phyloP scores from a whole-genome alignment of 441 rosid species.

The Jatropha podagrica region DNA sequence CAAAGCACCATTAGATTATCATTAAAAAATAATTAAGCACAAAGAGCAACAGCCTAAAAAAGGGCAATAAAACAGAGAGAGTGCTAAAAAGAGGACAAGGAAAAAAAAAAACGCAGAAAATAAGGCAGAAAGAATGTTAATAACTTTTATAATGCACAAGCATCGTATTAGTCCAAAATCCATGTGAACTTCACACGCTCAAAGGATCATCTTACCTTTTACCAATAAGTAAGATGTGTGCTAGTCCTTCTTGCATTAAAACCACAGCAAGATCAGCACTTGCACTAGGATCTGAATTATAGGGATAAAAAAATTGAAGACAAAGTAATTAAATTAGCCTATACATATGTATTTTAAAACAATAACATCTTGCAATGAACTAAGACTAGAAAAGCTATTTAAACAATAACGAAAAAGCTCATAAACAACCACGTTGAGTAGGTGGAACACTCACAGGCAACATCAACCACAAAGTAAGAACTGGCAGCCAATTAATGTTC shows the following conservation, averaged over 20 bases:
- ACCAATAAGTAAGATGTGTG: conserved; percentile 75
- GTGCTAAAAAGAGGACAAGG: background rate
- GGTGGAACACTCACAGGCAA: too few species aligned
- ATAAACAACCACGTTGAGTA: too few species aligned
- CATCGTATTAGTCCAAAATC: too few species aligned
- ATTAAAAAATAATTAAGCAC: background rate
- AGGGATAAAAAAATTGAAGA: conserved; percentile 8
- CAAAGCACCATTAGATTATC: conserved; percentile 19
- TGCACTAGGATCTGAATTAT: conserved; percentile 76
- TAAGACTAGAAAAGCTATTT: too few species aligned
- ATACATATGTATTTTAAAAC: background rate
- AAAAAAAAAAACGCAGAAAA: background rate
- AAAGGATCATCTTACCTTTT: conserved; percentile 53
- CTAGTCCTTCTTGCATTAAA: conserved; percentile 98
- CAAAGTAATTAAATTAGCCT: background rate
- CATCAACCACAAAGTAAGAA: too few species aligned
- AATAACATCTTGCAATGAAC: background rate
- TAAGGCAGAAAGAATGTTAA: background rate
- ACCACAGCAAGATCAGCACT: conserved; percentile 93
- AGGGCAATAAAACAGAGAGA: background rate
- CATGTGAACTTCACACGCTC: too few species aligned
- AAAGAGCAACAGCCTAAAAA: background rate
- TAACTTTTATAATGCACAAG: too few species aligned
- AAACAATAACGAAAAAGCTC: too few species aligned
- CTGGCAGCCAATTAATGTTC: too few species aligned